A percentile compares a stretch with the other conserved stretches of the same genome.
phyloP scores from a whole-genome alignment of 495 filamentous ascomycete genomes.

The Talaromyces liani region DNA sequence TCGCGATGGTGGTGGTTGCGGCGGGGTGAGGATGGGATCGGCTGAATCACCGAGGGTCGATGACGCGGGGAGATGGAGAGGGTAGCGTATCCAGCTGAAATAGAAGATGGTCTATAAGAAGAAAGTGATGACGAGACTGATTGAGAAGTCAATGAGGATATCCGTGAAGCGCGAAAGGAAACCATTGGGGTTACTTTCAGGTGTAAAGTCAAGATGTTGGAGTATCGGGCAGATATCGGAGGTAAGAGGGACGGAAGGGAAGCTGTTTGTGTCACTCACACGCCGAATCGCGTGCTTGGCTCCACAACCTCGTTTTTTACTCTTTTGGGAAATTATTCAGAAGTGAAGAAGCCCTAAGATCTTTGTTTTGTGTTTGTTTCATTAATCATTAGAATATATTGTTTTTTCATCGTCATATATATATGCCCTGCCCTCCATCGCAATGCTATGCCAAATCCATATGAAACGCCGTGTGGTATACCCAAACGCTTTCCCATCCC shows the following conservation, averaged over 20 bases:
- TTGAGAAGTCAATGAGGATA: background rate
- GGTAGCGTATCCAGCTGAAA: background rate
- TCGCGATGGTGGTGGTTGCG: constrained; percentile 9
- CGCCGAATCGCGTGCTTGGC: constrained; percentile 2
- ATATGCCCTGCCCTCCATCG: background rate
- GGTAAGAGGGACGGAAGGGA: background rate
- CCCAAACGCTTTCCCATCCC: background rate
- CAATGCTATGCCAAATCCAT: background rate
- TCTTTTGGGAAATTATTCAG: background rate
- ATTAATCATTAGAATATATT: background rate
- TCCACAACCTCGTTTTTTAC: background rate
- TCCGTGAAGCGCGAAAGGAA: background rate
- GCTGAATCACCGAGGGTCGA: background rate
- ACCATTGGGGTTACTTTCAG: background rate
- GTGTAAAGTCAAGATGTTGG: background rate
- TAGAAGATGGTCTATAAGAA: background rate
- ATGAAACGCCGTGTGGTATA: background rate
- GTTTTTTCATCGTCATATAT: background rate
- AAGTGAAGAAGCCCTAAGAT: background rate
- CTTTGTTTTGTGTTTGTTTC: background rate
- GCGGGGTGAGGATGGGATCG: background rate
- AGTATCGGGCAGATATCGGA: background rate
- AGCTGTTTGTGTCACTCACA: background rate
- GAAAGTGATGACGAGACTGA: no score
- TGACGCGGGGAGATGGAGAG: background rate